Conservation (phyloP, 1,139 yeast species). For the Kodamaea sp. region DNA sequence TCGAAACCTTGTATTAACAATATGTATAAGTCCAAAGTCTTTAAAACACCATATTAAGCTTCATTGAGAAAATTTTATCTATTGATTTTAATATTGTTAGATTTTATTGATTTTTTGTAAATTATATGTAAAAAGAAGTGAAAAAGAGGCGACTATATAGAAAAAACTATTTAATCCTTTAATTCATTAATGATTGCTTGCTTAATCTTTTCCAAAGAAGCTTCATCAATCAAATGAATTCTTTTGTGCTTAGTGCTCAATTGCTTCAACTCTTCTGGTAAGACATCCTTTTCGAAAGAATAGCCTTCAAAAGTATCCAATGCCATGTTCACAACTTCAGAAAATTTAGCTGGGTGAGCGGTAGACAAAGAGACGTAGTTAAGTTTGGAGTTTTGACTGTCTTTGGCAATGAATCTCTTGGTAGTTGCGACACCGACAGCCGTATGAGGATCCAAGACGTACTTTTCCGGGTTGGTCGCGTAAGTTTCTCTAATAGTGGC, state of each 20-base stretch:
- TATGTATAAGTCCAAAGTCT: too few relatives aligned
- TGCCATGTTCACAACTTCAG: constrained; percentile 89
- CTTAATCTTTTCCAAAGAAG: constrained; percentile 72
- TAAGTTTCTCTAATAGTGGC: constrained; percentile 72
- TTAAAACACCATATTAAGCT: too few relatives aligned
- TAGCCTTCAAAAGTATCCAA: constrained; percentile 63
- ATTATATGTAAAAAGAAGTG: too few relatives aligned
- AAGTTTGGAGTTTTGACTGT: constrained; percentile 36
- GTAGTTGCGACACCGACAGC: constrained; percentile 90
- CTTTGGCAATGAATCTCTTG: constrained; percentile 54
- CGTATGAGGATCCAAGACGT: constrained; percentile 93
- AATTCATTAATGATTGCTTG: constrained; percentile 68
- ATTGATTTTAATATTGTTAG: too few relatives aligned
- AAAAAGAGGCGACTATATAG: not conserved
- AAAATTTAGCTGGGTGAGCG: constrained; percentile 97
- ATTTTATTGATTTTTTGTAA: too few relatives aligned
- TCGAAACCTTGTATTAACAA: too few relatives aligned
- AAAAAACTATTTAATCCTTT: constrained; percentile 3
- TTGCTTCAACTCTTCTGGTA: constrained; percentile 81
- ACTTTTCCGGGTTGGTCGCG: constrained; percentile 53
- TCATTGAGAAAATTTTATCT: too few relatives aligned
- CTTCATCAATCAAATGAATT: constrained; percentile 68
- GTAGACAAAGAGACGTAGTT: constrained; percentile 83
- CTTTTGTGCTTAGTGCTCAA: constrained; percentile 72
- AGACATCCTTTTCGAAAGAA: constrained; percentile 80